phyloP scores from a whole-genome alignment of 352 stramenopile genomes.

The Pythium aristosporum region DNA sequence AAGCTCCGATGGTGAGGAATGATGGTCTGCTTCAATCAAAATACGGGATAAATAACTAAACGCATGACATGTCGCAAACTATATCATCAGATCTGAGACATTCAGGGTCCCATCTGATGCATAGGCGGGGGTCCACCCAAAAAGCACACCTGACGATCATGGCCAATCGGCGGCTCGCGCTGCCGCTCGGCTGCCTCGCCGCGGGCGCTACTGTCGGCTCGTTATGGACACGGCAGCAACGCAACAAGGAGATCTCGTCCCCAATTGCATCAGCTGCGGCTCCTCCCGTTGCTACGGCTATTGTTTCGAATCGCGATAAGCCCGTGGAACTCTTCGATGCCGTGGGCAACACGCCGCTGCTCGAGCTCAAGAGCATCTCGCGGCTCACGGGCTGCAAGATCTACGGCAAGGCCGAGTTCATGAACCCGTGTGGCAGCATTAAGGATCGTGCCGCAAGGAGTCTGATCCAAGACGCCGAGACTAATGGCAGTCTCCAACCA shows the following conservation, averaged over 20 bases:
- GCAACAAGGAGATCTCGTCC: neutral
- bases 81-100: too few species aligned
- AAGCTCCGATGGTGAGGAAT: neutral
- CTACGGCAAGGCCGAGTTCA: conserved; percentile 77
- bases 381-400: conserved; percentile 73
- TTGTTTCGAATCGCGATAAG: conserved; percentile 18
- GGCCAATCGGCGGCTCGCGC: neutral
- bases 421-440: conserved; percentile 92
- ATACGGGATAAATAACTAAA: too few species aligned
- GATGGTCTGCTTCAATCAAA: neutral
- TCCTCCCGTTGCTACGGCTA: neutral
- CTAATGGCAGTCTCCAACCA: conserved; percentile 71
- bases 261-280: neutral
- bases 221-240: conserved; percentile 9
- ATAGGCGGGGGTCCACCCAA: too few species aligned
- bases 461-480: conserved; percentile 92
- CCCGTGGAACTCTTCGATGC: conserved; percentile 62
- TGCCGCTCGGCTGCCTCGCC: conserved; percentile 28
- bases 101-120: too few species aligned
- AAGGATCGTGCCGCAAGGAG: conserved; percentile 93
- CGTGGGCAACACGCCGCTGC: conserved; percentile 74
- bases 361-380: conserved; percentile 67
- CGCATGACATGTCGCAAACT: too few species aligned
- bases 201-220: conserved; percentile 24
- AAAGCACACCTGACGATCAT: neutral